These are phyloP conservation scores for Emericellopsis cladophorae DNA, from an alignment of 2,329 filamentous ascomycete genomes.

Conservation along the genomic window DNA sequence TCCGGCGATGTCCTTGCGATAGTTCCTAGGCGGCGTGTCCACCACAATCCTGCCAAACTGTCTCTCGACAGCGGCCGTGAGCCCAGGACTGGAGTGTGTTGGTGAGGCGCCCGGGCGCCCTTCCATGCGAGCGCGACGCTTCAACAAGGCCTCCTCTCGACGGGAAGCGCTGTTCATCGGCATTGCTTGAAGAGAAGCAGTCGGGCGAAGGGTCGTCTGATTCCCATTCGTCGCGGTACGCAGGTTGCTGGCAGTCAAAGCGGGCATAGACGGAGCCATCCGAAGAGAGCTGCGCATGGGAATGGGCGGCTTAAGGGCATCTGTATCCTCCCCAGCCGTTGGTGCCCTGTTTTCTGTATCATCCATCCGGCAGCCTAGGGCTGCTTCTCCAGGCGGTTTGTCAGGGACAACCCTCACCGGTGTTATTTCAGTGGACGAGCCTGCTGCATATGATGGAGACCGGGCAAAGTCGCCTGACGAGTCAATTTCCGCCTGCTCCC, in stretches of 20 bases:
- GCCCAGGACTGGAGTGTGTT: slow-evolving; percentile 15
- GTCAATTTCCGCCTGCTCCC: slow-evolving; percentile 37
- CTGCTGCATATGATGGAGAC: too few species aligned
- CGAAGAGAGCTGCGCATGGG: too few species aligned
- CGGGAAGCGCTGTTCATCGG: not conserved
- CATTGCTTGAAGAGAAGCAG: not conserved
- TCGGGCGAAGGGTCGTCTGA: not conserved
- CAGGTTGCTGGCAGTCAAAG: too few species aligned
- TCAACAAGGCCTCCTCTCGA: not conserved
- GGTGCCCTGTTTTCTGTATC: not conserved
- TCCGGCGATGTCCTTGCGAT: not conserved
- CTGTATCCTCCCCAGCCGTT: not conserved
- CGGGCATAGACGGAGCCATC: too few species aligned
- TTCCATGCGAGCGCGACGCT: slow-evolving; percentile 4
- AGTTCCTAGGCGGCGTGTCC: not conserved
- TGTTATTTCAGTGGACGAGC: too few species aligned
- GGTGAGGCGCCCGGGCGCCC: slow-evolving; percentile 8
- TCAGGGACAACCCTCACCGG: not conserved
- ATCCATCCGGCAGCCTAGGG: not conserved
- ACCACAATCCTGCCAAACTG: slow-evolving; percentile 5
- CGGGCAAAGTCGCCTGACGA: slow-evolving; percentile 7
- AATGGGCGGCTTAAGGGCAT: not conserved
- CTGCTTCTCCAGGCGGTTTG: not conserved
- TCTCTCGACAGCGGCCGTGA: slow-evolving; percentile 5
- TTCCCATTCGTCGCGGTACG: not conserved